Base-by-base conservation (phyloP, 2,329 filamentous ascomycete species). In the Hirsutella rhossiliensis region DNA sequence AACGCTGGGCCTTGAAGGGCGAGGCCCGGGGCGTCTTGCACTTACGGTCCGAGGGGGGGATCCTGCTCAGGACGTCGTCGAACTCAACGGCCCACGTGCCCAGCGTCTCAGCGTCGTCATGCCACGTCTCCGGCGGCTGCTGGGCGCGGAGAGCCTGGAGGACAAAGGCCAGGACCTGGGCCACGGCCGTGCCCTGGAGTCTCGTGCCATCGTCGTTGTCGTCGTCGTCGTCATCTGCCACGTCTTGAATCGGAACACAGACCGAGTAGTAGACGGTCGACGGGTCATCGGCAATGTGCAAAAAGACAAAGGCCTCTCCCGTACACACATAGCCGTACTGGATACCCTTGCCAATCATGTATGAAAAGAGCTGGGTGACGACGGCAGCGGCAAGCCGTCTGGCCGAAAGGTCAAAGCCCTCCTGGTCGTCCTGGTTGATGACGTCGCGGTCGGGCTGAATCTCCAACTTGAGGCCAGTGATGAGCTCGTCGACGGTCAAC, bases 261-360 rank as follows among this genome's bases (percentile, higher is more conserved):
- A 63, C 47, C 1, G 42, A 52, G 46, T 56, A 63, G 46, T 64
- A 61, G 45, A 64, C 58, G 1, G 40, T 49, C 18, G 58, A 42
- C 13, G 60, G 61, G 46, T 64, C 49, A 36, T 52, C 44, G 2
- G 56, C 52, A 37, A 64, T 64, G 39, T 59, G 43, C 1, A 66
- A 56, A 45, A 62, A 65, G 44, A 65, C 44, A 23, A 59, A 60
- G 5, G 50, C 49, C 51, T 63, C 42, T 29, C 59, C 57, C 3
- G 58, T 64, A 39, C 50, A 60, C 5, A 66, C 43, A 42, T 66
- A 66, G 5, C 62, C 57, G 68, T n/a, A n/a, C n/a, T n/a, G n/a
- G n/a, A n/a, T n/a, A n/a, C n/a, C n/a, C n/a, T n/a, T n/a, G n/a
- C n/a, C n/a, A n/a, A n/a, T n/a, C n/a, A n/a, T n/a, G n/a, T n/a